Percentiles rank a stretch among this genome's conserved stretches.
Evolutionary conservation across 208 protist genomes (phyloP).

Genomic region (Trypanosoma scelopori): DNA sequence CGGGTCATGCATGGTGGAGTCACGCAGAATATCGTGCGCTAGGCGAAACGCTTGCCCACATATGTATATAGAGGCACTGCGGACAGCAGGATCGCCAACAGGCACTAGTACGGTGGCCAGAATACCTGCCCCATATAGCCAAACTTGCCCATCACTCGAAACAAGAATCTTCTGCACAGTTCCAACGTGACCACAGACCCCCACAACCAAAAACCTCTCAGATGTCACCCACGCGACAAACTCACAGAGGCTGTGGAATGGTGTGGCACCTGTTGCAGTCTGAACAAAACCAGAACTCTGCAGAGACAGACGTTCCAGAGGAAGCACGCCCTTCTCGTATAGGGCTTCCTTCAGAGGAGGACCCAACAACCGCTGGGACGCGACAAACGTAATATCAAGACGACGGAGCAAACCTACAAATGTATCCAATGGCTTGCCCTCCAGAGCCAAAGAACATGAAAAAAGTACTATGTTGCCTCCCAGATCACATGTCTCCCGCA

Average conservation of each 20-base stretch:
- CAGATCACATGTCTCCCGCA: not conserved
- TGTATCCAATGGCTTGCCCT: conserved; percentile 6
- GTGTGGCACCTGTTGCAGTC: conserved; percentile 18
- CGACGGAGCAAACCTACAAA: conserved; percentile 15
- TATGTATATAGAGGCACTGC: conserved; percentile 4
- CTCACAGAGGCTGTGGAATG: conserved; percentile 29
- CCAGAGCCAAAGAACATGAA: conserved; percentile 26
- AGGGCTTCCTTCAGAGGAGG: conserved; percentile 21
- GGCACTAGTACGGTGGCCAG: conserved; percentile 20
- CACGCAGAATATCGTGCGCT: not conserved
- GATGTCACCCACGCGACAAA: conserved; percentile 17
- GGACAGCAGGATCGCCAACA: conserved; percentile 4
- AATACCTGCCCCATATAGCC: conserved; percentile 23
- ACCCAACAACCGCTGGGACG: conserved; percentile 19
- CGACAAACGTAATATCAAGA: conserved; percentile 23
- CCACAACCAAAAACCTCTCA: not conserved
- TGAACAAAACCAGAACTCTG: conserved; percentile 4
- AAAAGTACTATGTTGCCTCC: conserved; percentile 23
- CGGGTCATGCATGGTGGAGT: not conserved
- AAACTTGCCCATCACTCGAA: conserved; percentile 12
- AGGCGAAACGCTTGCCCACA: conserved; percentile 17
- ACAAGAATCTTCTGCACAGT: conserved; percentile 12
- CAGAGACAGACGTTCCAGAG: conserved; percentile 29
- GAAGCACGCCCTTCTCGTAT: conserved; percentile 25
- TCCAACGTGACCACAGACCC: conserved; percentile 11